A percentile compares a stretch with the other conserved stretches of the same genome.
Conservation (phyloP, 257 asterid genomes). For the Coffea canephora region DNA sequence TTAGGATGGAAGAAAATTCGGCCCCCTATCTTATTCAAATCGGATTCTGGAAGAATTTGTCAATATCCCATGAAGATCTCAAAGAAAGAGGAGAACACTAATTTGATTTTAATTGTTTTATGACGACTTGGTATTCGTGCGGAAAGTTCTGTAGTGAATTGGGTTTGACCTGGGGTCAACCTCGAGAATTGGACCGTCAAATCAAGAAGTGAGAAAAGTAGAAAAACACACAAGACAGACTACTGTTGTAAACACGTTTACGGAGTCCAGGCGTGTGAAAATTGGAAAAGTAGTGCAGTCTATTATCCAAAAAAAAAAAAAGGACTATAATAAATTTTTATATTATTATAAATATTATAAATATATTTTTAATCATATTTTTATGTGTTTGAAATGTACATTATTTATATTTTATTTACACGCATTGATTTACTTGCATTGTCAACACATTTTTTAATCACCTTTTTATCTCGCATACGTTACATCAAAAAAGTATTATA, state of each 20-base stretch:
- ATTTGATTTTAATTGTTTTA: not conserved
- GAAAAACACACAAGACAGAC: no score
- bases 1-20: not conserved
- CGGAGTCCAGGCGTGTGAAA: not conserved
- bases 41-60: not conserved
- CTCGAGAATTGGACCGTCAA: not conserved
- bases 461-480: no score
- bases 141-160: not conserved
- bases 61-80: not conserved
- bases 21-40: not conserved
- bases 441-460: no score
- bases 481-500: no score
- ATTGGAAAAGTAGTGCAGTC: not conserved
- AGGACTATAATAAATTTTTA: no score
- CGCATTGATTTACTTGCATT: no score
- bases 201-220: conserved; percentile 2
- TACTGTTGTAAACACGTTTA: not conserved
- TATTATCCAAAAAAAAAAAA: no score
- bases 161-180: not conserved
- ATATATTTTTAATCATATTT: no score
- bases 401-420: no score
- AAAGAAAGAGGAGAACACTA: no score
- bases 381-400: no score
- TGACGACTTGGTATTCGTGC: not conserved
- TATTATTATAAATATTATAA: no score